Evolutionary conservation across 2,329 filamentous ascomycete species (phyloP).

Genomic region (Fusarium sp.): DNA sequence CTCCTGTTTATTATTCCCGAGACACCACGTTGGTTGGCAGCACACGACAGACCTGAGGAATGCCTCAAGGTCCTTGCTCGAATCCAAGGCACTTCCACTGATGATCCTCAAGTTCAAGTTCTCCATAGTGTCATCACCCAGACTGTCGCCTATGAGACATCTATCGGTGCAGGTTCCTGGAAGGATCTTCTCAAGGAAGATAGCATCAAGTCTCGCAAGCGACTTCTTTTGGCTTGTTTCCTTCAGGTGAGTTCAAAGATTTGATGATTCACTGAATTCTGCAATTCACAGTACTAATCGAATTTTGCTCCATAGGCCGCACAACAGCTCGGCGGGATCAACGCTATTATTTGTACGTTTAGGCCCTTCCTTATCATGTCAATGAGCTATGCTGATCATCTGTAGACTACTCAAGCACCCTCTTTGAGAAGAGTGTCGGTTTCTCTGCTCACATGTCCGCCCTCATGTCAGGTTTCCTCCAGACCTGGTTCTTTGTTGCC

Average conservation of each 20-base stretch:
- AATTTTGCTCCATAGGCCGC: conserved; percentile 6
- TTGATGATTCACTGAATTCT: no score
- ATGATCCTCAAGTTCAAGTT: conserved; percentile 33
- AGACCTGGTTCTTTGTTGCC: conserved; percentile 56
- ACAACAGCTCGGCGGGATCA: conserved; percentile 61
- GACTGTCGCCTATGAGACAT: conserved; percentile 46
- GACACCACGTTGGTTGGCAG: conserved; percentile 55
- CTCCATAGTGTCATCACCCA: conserved; percentile 47
- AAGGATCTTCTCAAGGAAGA: conserved; percentile 46
- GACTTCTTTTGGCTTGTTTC: conserved; percentile 46
- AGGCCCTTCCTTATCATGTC: accelerated
- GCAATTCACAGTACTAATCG: no score
- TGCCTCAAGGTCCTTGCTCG: conserved; percentile 50
- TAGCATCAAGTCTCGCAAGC: conserved; percentile 44
- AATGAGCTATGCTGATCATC: not conserved
- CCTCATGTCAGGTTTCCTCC: conserved; percentile 62
- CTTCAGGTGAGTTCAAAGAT: conserved; percentile 27
- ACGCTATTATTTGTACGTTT: conserved; percentile 55
- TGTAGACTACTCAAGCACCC: conserved; percentile 54
- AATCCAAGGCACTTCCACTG: conserved; percentile 42
- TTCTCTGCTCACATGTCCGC: conserved; percentile 55
- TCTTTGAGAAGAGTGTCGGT: conserved; percentile 57
- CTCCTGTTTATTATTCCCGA: conserved; percentile 53
- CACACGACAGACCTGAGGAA: conserved; percentile 50
- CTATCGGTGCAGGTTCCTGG: conserved; percentile 44